A percentile compares a stretch with the other conserved stretches of the same genome.
phyloP scores from a whole-genome alignment of 352 stramenopile species.

The Detonula confervacea region DNA sequence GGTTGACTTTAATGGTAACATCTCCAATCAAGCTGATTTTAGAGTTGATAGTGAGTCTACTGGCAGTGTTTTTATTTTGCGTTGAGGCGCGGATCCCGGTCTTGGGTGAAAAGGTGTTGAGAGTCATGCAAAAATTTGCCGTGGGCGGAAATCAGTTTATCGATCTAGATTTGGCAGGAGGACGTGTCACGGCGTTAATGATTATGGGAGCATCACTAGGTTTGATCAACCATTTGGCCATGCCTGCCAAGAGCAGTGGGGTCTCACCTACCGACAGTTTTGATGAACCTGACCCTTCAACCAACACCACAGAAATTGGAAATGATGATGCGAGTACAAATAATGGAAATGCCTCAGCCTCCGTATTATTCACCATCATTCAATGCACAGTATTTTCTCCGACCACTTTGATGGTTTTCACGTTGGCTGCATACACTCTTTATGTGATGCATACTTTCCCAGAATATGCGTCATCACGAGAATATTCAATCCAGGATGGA shows the following conservation, averaged over 20 bases:
- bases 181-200: slow-evolving; percentile 25
- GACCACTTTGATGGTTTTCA: slow-evolving; percentile 34
- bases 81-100: slow-evolving; percentile 38
- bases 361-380: slow-evolving; percentile 21
- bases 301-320: slow-evolving; percentile 13
- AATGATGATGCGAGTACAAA: slow-evolving; percentile 6
- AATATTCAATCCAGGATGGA: slow-evolving; percentile 24
- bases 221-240: slow-evolving; percentile 33
- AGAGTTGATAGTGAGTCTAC: slow-evolving; percentile 17
- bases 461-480: slow-evolving; percentile 31
- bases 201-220: slow-evolving; percentile 26
- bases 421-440: slow-evolving; percentile 32
- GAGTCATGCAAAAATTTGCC: slow-evolving; percentile 13
- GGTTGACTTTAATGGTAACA: slow-evolving; percentile 15
- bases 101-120: slow-evolving; percentile 32
- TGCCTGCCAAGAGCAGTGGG: no score
- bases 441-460: slow-evolving; percentile 43
- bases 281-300: background rate
- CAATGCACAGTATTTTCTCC: slow-evolving; percentile 39
- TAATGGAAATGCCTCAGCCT: background rate
- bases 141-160: slow-evolving; percentile 13
- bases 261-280: background rate
- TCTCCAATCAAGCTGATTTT: slow-evolving; percentile 35
- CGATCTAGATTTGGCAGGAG: slow-evolving; percentile 38
- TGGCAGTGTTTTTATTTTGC: slow-evolving; percentile 20